Conservation (phyloP, 2,329 filamentous ascomycete species). For the Claviceps spartinae region DNA sequence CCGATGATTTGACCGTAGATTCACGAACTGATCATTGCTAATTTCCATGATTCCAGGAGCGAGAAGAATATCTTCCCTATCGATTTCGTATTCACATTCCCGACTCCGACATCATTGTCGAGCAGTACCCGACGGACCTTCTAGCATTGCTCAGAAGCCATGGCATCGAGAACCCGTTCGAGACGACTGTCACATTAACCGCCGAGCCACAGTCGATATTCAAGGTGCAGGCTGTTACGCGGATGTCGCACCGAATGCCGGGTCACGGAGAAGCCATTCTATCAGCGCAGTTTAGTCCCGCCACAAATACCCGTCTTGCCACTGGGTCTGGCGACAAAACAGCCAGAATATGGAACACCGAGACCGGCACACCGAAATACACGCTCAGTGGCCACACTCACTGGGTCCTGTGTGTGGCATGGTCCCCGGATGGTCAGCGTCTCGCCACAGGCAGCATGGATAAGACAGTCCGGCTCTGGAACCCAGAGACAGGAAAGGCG, state of each 20-base stretch:
- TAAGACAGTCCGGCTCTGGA: conserved; percentile 81
- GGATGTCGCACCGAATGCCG: conserved; percentile 76
- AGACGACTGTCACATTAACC: conserved; percentile 40
- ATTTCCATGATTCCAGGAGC: conserved; percentile 24
- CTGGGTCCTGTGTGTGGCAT: conserved; percentile 81
- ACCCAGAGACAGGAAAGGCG: conserved; percentile 65
- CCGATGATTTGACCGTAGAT: not conserved
- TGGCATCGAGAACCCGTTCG: conserved; percentile 44
- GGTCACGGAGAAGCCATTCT: conserved; percentile 90
- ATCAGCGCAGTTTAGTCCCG: conserved; percentile 72
- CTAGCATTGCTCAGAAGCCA: conserved; percentile 39
- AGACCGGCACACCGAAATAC: conserved; percentile 77
- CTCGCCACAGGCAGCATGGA: conserved; percentile 91
- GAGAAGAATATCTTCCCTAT: conserved; percentile 47
- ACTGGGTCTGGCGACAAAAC: conserved; percentile 87
- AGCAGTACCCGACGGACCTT: conserved; percentile 42
- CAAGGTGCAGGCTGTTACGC: conserved; percentile 78
- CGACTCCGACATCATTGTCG: conserved; percentile 36
- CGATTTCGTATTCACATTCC: conserved; percentile 47
- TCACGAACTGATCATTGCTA: not conserved
- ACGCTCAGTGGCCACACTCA: conserved; percentile 78
- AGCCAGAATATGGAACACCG: conserved; percentile 85
- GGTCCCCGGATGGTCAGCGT: conserved; percentile 68
- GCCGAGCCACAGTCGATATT: conserved; percentile 82
- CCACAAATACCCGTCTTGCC: conserved; percentile 61